Conservation (phyloP, 202 grass and related monocot species). For the Schoenoplectus tabernaemontani region DNA sequence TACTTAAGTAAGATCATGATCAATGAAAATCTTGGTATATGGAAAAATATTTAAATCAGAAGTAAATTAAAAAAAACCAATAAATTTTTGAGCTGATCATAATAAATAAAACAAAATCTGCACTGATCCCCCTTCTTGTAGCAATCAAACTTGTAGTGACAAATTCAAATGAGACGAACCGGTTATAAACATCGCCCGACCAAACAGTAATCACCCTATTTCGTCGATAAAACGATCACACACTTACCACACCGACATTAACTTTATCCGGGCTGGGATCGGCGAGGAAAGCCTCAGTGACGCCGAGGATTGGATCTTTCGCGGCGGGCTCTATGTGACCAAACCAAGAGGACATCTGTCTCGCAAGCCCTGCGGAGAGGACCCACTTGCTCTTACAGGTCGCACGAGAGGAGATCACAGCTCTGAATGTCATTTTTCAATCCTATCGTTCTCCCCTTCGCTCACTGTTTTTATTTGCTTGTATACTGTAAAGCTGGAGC, state of each 20-base stretch:
- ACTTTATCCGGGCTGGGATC: slow-evolving; percentile 75
- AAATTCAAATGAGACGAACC: not conserved
- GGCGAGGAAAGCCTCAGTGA: slow-evolving; percentile 94
- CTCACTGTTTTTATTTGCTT: too few species aligned
- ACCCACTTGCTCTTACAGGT: too few species aligned
- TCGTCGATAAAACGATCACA: not conserved
- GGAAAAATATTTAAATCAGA: not conserved
- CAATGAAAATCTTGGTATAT: not conserved
- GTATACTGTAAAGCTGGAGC: not conserved
- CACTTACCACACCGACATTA: slow-evolving; percentile 78
- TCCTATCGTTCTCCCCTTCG: not conserved
- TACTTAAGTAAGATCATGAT: not conserved
- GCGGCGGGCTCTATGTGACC: slow-evolving; percentile 74
- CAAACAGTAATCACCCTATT: not conserved
- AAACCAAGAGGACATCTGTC: slow-evolving; percentile 70
- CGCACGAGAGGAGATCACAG: slow-evolving; percentile 25
- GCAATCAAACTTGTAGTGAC: not conserved
- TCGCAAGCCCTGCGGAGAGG: slow-evolving; percentile 3
- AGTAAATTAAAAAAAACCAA: not conserved
- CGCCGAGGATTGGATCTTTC: slow-evolving; percentile 94
- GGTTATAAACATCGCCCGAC: not conserved
- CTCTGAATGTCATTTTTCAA: slow-evolving; percentile 43
- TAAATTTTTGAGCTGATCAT: not conserved
- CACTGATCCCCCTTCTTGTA: not conserved
- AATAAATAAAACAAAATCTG: not conserved